A percentile compares a stretch with the other conserved stretches of the same genome.
Conservation (phyloP, 495 filamentous ascomycete species). For the Viridothelium virens region DNA sequence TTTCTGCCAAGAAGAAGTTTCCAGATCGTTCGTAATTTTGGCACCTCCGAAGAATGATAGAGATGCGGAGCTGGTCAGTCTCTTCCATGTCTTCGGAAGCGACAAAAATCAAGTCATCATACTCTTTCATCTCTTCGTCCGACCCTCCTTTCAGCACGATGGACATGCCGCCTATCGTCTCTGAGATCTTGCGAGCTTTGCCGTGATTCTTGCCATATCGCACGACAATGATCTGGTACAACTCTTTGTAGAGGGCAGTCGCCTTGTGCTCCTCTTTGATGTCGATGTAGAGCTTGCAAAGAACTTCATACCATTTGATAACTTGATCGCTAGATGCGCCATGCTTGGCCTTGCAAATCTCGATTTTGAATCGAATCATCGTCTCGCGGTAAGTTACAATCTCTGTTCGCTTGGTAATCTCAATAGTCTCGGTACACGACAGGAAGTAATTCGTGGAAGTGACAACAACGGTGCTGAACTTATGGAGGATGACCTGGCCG, state of each 20-base stretch:
- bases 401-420: conserved; percentile 5
- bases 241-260: background rate
- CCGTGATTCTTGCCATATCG: background rate
- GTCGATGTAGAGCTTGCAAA: background rate
- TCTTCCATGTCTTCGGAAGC: background rate
- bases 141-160: background rate
- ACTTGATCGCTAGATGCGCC: background rate
- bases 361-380: conserved; percentile 1
- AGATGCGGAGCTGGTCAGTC: background rate
- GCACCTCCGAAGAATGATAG: background rate
- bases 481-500: conserved; percentile 6
- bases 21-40: background rate
- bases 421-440: background rate
- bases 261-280: conserved; percentile 1
- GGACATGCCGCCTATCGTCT: background rate
- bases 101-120: background rate
- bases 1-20: background rate
- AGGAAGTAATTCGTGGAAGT: background rate
- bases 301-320: conserved; percentile 9
- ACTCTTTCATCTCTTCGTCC: background rate
- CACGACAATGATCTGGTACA: background rate
- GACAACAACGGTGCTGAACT: background rate
- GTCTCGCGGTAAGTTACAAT: conserved; percentile 7
- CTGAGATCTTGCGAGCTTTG: background rate
- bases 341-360: background rate